Evolutionary conservation across 257 asterid species (phyloP).

Genomic region (Knoxia roxburghii): DNA sequence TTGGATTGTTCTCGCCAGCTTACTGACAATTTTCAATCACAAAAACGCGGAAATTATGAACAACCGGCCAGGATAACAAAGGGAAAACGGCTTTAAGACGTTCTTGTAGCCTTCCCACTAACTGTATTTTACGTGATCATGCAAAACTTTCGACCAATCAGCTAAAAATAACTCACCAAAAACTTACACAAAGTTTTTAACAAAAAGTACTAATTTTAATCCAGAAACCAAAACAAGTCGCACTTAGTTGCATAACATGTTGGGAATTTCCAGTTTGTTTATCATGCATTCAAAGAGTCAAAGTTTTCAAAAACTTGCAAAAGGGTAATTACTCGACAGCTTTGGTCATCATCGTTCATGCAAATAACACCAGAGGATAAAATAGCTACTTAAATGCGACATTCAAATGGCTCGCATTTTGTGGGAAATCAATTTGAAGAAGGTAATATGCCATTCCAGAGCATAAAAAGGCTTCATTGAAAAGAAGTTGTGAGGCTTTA

Average conservation of each 20-base stretch:
- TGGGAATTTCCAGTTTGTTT: neutral
- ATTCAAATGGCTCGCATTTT: neutral
- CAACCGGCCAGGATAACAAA: neutral
- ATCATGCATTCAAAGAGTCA: no score
- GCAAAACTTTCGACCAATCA: neutral
- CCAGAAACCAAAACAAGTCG: neutral
- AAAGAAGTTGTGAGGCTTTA: neutral
- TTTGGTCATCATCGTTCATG: neutral
- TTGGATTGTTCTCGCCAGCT: neutral
- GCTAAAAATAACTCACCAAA: neutral
- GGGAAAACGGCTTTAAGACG: neutral
- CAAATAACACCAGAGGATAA: neutral
- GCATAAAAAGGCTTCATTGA: neutral
- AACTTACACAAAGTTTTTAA: neutral
- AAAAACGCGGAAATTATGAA: neutral
- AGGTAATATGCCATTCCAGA: neutral
- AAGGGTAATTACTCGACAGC: neutral
- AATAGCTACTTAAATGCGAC: no score
- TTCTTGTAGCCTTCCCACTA: neutral
- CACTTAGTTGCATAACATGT: neutral
- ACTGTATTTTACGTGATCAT: no score
- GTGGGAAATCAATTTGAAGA: neutral
- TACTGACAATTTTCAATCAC: neutral
- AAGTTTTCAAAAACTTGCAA: neutral
- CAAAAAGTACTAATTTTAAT: neutral